These are phyloP conservation scores for Phaeosphaeria sp. DNA, from an alignment of 2,329 filamentous ascomycete species.

Conservation along the genomic window DNA sequence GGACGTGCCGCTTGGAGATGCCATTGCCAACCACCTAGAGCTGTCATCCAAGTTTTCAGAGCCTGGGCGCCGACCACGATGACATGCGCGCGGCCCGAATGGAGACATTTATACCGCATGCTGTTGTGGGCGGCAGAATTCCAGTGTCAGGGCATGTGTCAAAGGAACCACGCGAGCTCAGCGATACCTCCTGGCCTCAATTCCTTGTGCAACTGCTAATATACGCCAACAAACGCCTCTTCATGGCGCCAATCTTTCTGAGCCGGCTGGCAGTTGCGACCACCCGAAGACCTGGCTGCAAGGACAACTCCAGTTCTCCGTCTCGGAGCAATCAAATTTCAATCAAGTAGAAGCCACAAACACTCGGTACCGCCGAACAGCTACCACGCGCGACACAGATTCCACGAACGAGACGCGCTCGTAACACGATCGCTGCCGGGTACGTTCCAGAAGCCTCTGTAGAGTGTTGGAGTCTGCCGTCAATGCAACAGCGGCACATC, in stretches of 20 bases:
- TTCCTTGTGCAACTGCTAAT: background rate
- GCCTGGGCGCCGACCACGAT: background rate
- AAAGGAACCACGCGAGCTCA: background rate
- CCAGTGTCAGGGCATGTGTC: background rate
- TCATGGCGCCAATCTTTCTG: background rate
- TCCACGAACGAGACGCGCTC: background rate
- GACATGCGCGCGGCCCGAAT: constrained; percentile 7
- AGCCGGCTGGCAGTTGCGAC: constrained; percentile 6
- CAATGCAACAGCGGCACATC: background rate
- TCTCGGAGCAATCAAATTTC: constrained; percentile 8
- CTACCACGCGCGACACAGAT: background rate
- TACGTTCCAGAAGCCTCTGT: constrained; percentile 12
- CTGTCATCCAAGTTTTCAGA: constrained; percentile 1
- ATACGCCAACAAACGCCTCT: background rate
- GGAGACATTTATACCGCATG: background rate
- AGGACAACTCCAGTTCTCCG: background rate
- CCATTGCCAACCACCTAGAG: constrained; percentile 11
- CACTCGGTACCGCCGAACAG: background rate
- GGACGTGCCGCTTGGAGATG: constrained; percentile 16
- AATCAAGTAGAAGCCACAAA: constrained; percentile 11
- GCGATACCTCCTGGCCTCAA: background rate
- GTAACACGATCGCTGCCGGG: constrained; percentile 1
- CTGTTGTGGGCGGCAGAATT: background rate
- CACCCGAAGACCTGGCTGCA: constrained; percentile 11
- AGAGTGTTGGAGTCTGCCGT: background rate